Conservation (phyloP, 148 eudicot genomes). For the Spergularia bocconei region DNA sequence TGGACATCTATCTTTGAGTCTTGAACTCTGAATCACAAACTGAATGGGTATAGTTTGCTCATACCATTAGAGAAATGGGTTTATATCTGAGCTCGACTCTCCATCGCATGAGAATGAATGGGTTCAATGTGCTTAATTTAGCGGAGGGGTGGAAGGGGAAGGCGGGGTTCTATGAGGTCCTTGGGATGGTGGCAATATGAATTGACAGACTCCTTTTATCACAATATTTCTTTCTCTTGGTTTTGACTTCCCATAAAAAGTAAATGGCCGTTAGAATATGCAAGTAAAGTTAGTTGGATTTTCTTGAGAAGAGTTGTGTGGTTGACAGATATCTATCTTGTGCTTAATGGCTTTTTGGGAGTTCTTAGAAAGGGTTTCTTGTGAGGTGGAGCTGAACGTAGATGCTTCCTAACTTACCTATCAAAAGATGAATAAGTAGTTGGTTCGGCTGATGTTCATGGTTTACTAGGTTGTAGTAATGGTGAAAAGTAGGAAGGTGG, state of each 20-base stretch:
- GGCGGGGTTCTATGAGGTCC: too few relatives aligned
- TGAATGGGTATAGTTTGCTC: background rate
- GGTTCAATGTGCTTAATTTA: background rate
- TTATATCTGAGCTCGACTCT: background rate
- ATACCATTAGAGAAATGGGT: background rate
- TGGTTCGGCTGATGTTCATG: background rate
- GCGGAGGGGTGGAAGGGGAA: background rate
- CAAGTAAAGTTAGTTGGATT: background rate
- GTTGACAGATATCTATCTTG: background rate
- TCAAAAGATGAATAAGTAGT: too few relatives aligned
- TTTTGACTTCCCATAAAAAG: background rate
- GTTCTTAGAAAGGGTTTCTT: background rate
- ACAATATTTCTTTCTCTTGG: background rate
- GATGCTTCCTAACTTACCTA: background rate
- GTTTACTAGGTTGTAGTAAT: background rate
- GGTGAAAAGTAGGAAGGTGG: background rate
- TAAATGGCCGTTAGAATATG: background rate
- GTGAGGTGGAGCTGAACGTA: background rate
- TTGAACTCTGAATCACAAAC: constrained; percentile 3
- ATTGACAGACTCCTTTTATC: too few relatives aligned
- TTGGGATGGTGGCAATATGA: background rate
- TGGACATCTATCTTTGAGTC: background rate
- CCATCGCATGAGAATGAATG: background rate
- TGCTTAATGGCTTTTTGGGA: background rate
- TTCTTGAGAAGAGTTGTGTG: constrained; percentile 11